These are phyloP conservation scores for Tetrapisispora nanseiensis DNA, from an alignment of 805 yeast species.

Conservation along the genomic window DNA sequence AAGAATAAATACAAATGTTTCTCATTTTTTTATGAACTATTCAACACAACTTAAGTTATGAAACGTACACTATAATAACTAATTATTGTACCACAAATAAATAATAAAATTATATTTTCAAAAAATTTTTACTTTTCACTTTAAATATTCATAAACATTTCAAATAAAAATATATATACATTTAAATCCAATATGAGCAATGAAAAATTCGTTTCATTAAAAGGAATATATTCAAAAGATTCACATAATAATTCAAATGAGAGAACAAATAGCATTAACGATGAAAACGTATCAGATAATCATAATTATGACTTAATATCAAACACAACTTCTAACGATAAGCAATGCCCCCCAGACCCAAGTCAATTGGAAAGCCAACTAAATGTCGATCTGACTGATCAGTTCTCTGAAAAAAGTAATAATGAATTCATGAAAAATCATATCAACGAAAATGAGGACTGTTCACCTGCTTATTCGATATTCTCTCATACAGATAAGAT, in stretches of 20 bases:
- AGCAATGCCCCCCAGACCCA: background rate
- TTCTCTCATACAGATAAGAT: constrained; percentile 34
- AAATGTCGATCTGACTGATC: background rate
- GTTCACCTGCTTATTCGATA: constrained; percentile 34
- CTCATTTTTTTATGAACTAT: too few relatives aligned
- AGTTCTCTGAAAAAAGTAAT: background rate
- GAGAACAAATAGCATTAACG: background rate
- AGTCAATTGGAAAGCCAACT: background rate
- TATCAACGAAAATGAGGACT: background rate
- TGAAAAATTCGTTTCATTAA: background rate
- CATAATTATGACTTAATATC: background rate
- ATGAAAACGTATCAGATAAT: background rate
- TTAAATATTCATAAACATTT: too few relatives aligned
- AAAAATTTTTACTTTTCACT: background rate
- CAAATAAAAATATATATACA: too few relatives aligned
- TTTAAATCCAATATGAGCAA: background rate
- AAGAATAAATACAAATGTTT: too few relatives aligned
- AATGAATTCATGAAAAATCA: background rate
- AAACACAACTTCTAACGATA: background rate
- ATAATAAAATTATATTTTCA: too few relatives aligned
- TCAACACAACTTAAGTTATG: too few relatives aligned
- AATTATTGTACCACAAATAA: too few relatives aligned
- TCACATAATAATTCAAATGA: background rate
- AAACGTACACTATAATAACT: too few relatives aligned
- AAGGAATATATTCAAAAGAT: background rate